These are phyloP conservation scores for Colletotrichum destructivum DNA, from an alignment of 2,329 filamentous ascomycete species.

Conservation along the genomic window DNA sequence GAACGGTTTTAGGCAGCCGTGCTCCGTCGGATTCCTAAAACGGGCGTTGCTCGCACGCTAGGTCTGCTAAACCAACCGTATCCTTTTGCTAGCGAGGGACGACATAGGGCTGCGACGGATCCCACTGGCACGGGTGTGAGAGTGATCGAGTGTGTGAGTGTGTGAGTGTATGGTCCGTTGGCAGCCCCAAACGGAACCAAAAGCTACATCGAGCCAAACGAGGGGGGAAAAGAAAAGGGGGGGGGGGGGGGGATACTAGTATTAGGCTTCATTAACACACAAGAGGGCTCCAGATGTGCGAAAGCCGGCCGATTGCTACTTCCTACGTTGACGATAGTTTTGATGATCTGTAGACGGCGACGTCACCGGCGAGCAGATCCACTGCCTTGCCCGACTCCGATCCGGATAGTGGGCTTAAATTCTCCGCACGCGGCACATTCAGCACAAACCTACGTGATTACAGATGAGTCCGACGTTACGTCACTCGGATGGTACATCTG, in stretches of 20 bases:
- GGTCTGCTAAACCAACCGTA: constrained; percentile 12
- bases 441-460: constrained; percentile 25
- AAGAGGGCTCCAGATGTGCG: constrained; percentile 9
- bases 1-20: neutral
- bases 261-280: constrained; percentile 3
- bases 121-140: constrained; percentile 1
- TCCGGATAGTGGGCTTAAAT: constrained; percentile 4
- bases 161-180: constrained; percentile 7
- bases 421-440: constrained; percentile 13
- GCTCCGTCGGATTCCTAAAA: no score
- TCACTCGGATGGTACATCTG: neutral
- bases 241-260: no score
- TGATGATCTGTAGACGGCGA: constrained; percentile 1
- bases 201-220: constrained; percentile 5
- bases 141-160: no score
- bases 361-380: constrained; percentile 15
- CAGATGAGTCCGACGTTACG: constrained; percentile 17
- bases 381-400: neutral
- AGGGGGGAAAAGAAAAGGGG: no score
- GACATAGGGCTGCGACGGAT: constrained; percentile 11
- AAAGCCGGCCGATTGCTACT: neutral
- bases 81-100: constrained; percentile 12
- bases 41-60: constrained; percentile 4
- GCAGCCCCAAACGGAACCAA: constrained; percentile 3
- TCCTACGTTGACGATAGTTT: neutral